Evolutionary conservation across 345 rosid species (phyloP), one percentile per base, ranked within the genome.

Genomic region (Eucalyptus virginea): DNA sequence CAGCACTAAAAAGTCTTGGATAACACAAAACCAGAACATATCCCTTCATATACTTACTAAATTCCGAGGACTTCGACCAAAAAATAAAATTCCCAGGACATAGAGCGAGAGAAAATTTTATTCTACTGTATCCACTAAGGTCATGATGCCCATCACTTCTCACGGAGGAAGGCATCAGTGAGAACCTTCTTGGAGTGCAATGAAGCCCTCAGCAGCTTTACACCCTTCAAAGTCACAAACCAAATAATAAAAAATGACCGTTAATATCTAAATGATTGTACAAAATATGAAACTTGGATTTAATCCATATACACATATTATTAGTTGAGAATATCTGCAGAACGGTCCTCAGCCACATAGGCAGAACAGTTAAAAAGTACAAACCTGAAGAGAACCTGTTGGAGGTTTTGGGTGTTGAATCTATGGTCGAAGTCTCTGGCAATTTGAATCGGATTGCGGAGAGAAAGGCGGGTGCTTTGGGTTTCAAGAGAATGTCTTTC

Each of bases 151-250:
- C 1, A 40, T 69, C 81, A 34, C 24, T 72, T 34, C 24, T 19
- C 58, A 52, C 2, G 24, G 15, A 87, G n/a, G 69, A 89, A 91
- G 32, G 58, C 89, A 69, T 88, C 89, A 11, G 92, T 93, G 44
- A 93, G 89, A 83, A 92, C 93, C 17, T 56, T 87, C 47, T 89
- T 86, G n/a, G 92, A 87, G 45, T 89, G 67, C 23, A 90, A 34
- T 7, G 91, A 90, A 62, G 92, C 89, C 91, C 88, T 90, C 88
- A 90, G 11, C 42, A 92, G 42, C 67, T 86, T 52, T 88, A 91
- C 12, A 16, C 60, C 89, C 89, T 91, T 37, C 81, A 32, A 28
- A 50, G 28, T 58, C 17, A n/a, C 34, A 26, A 47, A 85, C 48
- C 54, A n/a, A 85, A 52, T 52, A 19, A 52, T 52, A 52, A 52